phyloP scores from a whole-genome alignment of 108 stramenopile species.

The Cyclotella baltica region DNA sequence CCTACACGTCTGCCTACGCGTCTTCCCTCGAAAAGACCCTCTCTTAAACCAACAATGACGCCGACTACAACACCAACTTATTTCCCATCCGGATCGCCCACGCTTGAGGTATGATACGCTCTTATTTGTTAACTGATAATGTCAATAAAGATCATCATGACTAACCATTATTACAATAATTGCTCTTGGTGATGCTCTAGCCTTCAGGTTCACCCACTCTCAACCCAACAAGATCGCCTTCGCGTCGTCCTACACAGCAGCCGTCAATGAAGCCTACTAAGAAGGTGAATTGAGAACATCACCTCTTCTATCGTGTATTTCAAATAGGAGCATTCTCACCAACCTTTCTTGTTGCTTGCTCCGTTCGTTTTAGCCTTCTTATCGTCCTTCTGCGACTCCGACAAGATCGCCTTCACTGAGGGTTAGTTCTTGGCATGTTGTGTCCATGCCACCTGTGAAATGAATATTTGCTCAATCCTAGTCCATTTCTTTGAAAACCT shows the following conservation, averaged over 20 bases:
- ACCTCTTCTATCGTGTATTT: too few species aligned
- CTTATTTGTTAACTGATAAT: neutral
- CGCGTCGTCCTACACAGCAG: constrained; percentile 11
- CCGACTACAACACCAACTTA: neutral
- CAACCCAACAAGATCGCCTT: constrained; percentile 11
- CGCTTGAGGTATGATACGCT: neutral
- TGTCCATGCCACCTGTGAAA: too few species aligned
- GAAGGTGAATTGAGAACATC: too few species aligned
- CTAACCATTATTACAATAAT: neutral
- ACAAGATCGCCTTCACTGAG: neutral
- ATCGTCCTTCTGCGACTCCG: neutral
- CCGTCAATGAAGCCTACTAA: constrained; percentile 4
- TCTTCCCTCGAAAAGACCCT: neutral
- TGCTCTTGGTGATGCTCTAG: neutral
- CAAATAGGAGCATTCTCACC: too few species aligned
- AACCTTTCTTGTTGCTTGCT: neutral
- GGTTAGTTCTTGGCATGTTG: too few species aligned
- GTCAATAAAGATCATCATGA: too few species aligned
- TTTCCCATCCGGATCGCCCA: neutral
- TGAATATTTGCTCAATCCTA: too few species aligned
- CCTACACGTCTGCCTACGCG: neutral
- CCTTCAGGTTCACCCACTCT: constrained; percentile 12
- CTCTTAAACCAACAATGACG: too few species aligned
- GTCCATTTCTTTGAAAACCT: too few species aligned
- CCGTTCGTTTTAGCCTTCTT: too few species aligned